These are phyloP conservation scores for Pythium rhizo-oryzae DNA, from an alignment of 352 stramenopile species.

Conservation along the genomic window DNA sequence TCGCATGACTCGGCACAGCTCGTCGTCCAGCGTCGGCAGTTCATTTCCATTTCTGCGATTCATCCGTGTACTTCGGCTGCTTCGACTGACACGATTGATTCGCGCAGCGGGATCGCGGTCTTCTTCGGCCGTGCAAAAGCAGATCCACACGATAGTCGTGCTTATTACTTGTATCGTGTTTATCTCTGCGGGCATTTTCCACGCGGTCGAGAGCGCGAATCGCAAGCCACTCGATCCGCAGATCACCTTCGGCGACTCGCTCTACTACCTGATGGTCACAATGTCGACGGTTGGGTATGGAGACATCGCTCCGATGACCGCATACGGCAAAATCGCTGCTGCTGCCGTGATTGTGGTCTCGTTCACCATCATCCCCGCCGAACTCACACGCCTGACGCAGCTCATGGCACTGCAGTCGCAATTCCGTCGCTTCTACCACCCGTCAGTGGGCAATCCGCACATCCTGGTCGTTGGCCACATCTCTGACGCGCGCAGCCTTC, in stretches of 20 bases:
- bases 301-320: conserved; percentile 63
- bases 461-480: conserved; percentile 60
- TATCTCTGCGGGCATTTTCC: conserved; percentile 60
- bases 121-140: conserved; percentile 64
- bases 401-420: conserved; percentile 65
- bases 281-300: conserved; percentile 92
- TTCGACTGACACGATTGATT: conserved; percentile 56
- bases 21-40: conserved; percentile 19
- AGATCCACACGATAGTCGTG: conserved; percentile 66
- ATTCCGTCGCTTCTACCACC: conserved; percentile 61
- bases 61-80: conserved; percentile 58
- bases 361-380: conserved; percentile 60
- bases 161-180: conserved; percentile 69
- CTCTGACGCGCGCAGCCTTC: conserved; percentile 47
- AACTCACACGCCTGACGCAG: conserved; percentile 54
- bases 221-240: conserved; percentile 23
- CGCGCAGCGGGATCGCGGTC: conserved; percentile 44
- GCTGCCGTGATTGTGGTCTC: conserved; percentile 57
- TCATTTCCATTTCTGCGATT: conserved; percentile 66
- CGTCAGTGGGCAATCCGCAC: conserved; percentile 54
- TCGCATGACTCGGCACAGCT: conserved; percentile 21
- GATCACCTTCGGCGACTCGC: conserved; percentile 54
- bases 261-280: conserved; percentile 80
- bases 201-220: conserved; percentile 51
- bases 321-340: conserved; percentile 42